Evolutionary conservation across 116 monocot genomes (phyloP), one percentile per base, ranked within the genome.

Genomic region (Cymodocea nodosa): DNA sequence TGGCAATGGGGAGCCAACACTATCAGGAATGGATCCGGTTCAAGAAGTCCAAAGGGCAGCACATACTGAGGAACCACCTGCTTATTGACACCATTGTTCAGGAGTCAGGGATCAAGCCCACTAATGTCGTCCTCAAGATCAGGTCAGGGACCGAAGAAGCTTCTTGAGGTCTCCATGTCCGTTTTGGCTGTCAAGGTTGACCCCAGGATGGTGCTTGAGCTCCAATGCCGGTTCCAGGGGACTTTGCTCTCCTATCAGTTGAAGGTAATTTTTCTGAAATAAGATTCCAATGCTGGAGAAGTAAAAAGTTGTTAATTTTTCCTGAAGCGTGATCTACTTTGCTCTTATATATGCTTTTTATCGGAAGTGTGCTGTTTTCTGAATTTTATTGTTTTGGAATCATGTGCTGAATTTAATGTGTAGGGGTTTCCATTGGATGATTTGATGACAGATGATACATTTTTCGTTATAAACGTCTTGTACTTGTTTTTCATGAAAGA

Each of bases 31-130:
- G 95, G 0, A 69, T 95, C 53, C 79, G 85, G 4, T 95, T 87
- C 74, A 85, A 87, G 78, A 90, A 95, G 65, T 87, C 87, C 50
- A 95, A 90, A 75, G 90, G 95, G 23, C 95, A 95, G 82, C 95
- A 90, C 62, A 95, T 95, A 18, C 78, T 95, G 57, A 85, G 78
- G 74, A 95, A 95, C 65, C 95, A 90, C 9, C 76, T 80, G 83
- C 59, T 95, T 8, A 83, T 95, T 11, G 90, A 95, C 2, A 60
- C 81, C 53, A 95, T 95, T 66, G 87, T 95, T 18, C 74, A 85
- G 78, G 87, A 95, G 62, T 77, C 90, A 4, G 87, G 95, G 20
- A 87, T 95, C 74, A 85, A 90, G 63, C 73, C 95, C 65, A 95
- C 90, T 15, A 90, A 95, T 50, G 76, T 90, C 49, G 81, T 90